phyloP scores from a whole-genome alignment of 2,329 filamentous ascomycete genomes.

The Claviceps sp. region DNA sequence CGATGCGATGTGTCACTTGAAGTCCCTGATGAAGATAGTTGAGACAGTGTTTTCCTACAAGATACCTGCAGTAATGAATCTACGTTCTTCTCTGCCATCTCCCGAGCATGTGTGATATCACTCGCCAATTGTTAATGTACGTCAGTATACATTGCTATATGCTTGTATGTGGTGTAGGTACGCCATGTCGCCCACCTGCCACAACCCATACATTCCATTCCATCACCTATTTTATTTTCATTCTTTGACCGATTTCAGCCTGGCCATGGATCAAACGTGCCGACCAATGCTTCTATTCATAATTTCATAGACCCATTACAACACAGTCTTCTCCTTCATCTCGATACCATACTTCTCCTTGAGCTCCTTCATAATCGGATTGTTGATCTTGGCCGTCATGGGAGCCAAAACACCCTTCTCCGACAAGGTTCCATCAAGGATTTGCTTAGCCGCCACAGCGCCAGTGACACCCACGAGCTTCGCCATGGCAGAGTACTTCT shows the following conservation, averaged over 20 bases:
- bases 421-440: constrained; percentile 59
- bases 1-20: too few relatives aligned
- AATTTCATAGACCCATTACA: constrained; percentile 10
- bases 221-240: neutral
- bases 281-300: neutral
- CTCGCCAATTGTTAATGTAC: too few relatives aligned
- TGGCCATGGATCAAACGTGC: neutral
- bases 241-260: neutral
- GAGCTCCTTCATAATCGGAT: constrained; percentile 63
- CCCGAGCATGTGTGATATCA: too few relatives aligned
- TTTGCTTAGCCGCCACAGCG: constrained; percentile 55
- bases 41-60: too few relatives aligned
- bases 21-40: too few relatives aligned
- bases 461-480: constrained; percentile 63
- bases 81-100: too few relatives aligned
- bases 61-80: too few relatives aligned
- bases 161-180: too few relatives aligned
- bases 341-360: constrained; percentile 65
- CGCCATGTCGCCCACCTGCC: too few relatives aligned
- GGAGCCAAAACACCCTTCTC: constrained; percentile 67
- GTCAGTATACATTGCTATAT: too few relatives aligned
- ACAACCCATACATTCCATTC: neutral
- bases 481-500: constrained; percentile 74
- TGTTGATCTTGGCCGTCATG: constrained; percentile 57
- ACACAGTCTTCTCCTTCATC: constrained; percentile 54